Percentiles rank a stretch among this genome's conserved stretches.
phyloP scores from a whole-genome alignment of 768 basidiomycete genomes.

The Trametes meyenii region DNA sequence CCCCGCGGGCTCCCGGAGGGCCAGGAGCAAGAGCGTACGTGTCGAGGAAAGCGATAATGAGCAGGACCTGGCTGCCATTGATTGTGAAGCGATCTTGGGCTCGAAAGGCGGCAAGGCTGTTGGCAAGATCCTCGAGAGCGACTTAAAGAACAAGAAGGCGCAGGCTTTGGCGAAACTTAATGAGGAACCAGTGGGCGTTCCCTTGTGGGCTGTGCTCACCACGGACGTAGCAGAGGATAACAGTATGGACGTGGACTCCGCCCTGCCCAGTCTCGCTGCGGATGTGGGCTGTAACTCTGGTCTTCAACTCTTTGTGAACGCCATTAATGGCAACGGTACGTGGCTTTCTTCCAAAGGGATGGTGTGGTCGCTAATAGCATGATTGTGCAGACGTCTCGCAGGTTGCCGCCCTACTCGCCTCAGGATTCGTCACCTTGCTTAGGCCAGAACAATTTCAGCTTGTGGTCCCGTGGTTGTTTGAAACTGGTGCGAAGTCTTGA shows the following conservation, averaged over 20 bases:
- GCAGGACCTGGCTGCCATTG: constrained; percentile 21
- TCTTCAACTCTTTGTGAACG: constrained; percentile 16
- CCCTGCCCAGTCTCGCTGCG: constrained; percentile 14
- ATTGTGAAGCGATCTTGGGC: constrained; percentile 35
- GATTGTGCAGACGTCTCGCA: constrained; percentile 42
- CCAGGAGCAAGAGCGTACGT: constrained; percentile 1
- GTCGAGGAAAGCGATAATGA: constrained; percentile 15
- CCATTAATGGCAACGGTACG: constrained; percentile 40
- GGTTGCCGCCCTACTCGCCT: constrained; percentile 44
- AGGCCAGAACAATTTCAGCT: constrained; percentile 33
- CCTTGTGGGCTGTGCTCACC: constrained; percentile 37
- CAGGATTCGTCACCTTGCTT: constrained; percentile 43
- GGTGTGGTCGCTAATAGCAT: too few species aligned
- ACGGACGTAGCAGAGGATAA: constrained; percentile 26
- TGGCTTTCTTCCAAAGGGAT: not conserved
- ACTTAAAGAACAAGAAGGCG: constrained; percentile 25
- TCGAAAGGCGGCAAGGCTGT: constrained; percentile 35
- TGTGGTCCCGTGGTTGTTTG: constrained; percentile 45
- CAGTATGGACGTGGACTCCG: constrained; percentile 19
- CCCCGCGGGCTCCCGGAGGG: not conserved
- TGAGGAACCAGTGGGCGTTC: constrained; percentile 28
- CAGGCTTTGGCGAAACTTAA: constrained; percentile 17
- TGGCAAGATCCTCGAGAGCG: constrained; percentile 32
- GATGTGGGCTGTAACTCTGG: not conserved
- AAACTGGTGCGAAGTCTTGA: constrained; percentile 41